A percentile compares a stretch with the other conserved stretches of the same genome.
Evolutionary conservation across 2,329 filamentous ascomycete genomes (phyloP).

Genomic region (Gremmenia infestans): DNA sequence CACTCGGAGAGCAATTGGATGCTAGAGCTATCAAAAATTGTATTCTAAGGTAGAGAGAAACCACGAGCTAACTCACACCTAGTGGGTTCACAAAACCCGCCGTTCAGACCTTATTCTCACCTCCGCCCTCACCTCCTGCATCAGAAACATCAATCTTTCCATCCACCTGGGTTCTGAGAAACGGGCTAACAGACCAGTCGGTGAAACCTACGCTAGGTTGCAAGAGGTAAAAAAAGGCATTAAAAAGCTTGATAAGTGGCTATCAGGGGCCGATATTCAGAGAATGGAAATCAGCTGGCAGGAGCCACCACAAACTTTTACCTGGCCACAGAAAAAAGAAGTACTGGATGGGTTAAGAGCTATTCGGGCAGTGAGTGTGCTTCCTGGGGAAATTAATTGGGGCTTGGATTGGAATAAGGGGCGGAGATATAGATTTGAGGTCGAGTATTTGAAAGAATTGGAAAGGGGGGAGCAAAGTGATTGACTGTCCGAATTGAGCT

Average conservation of each 20-base stretch:
- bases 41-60: not conserved
- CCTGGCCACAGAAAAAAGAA: slow-evolving; percentile 25
- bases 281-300: slow-evolving; percentile 23
- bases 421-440: slow-evolving; percentile 22
- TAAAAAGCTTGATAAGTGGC: slow-evolving; percentile 25
- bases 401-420: slow-evolving; percentile 27
- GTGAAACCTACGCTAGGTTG: slow-evolving; percentile 26
- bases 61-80: not conserved
- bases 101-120: slow-evolving; percentile 22
- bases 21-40: too few species aligned
- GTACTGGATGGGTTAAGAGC: slow-evolving; percentile 24
- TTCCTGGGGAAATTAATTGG: slow-evolving; percentile 26
- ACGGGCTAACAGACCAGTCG: slow-evolving; percentile 31
- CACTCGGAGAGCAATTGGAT: too few species aligned
- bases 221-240: slow-evolving; percentile 23
- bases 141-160: slow-evolving; percentile 22
- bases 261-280: slow-evolving; percentile 22
- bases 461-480: slow-evolving; percentile 13
- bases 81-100: slow-evolving; percentile 24
- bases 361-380: slow-evolving; percentile 18
- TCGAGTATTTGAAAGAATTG: slow-evolving; percentile 23
- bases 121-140: slow-evolving; percentile 18
- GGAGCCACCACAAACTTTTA: slow-evolving; percentile 27
- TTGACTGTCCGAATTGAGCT: too few species aligned
- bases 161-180: slow-evolving; percentile 27